Evolutionary conservation across 1,284 basidiomycete genomes (phyloP), one percentile per base, ranked within the genome.

Genomic region (Melampsora larici-populina): DNA sequence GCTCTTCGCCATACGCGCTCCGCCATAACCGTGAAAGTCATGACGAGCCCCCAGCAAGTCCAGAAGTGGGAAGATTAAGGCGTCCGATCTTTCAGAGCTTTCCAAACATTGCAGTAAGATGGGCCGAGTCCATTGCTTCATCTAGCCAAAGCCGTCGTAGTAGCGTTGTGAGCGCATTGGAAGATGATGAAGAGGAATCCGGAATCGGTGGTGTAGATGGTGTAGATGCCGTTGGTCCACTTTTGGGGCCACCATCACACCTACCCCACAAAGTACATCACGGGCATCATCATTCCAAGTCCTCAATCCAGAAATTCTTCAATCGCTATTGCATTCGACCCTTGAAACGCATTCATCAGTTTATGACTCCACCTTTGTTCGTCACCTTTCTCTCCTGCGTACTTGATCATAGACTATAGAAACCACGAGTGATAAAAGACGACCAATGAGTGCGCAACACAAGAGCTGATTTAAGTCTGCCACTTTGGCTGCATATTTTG

Each of bases 331-430:
- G 81, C 8, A 46, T 78, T 36, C 72, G 58, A 74, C 81, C 81
- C 21, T 11, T 79, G 36, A 77, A 72, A 55, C 74, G 51, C 15
- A 65, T 83, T 31, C 73, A 77, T 40, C 80, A 75, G 11, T 82
- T 83, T 68, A 81, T 82, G 80, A 81, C 81, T 43, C 75, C 80
- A 21, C 76, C 79, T 49, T 64, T 79, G 69, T 79, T 36, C 58
- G 75, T 68, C 11, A 31, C 18, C 29, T 26, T 31, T 21, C 33
- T 69, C 63, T 40, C 69, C 48, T 63, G 64, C 29, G 36, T 24
- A 55, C 21, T 24, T 29, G n/a, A 24, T 40, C 21, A 36, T 18
- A 58, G 11, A 13, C 6, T 1, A 58, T 15, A 7, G 15, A 29
- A n/a, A 58, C 51, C 15, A 24, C 9, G 1, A 58, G 26, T 24